These are phyloP conservation scores for Saitoella complicata DNA, from an alignment of 805 yeast species.

Conservation along the genomic window DNA sequence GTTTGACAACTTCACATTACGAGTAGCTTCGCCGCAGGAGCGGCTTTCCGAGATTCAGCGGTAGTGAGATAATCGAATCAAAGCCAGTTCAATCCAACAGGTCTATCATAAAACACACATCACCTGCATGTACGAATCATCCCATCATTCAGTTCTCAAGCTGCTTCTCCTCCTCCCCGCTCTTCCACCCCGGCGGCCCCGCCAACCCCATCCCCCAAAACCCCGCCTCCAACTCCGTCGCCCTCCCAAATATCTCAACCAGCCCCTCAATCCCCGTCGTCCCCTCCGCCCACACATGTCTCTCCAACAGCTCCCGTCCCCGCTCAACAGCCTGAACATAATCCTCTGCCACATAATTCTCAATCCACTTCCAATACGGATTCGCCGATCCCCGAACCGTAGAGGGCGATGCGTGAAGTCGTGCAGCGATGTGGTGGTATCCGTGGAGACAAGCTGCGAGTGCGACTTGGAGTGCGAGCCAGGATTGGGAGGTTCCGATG, in stretches of 20 bases:
- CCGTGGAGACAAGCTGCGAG: slow-evolving; percentile 66
- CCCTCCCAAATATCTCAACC: slow-evolving; percentile 42
- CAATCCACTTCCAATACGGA: slow-evolving; percentile 36
- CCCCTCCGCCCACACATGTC: slow-evolving; percentile 26
- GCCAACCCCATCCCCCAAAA: slow-evolving; percentile 40
- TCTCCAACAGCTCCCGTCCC: slow-evolving; percentile 36
- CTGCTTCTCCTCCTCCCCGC: too few species aligned
- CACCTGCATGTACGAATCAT: too few species aligned
- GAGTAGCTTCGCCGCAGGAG: too few species aligned
- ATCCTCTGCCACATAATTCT: slow-evolving; percentile 44
- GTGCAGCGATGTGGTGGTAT: slow-evolving; percentile 39
- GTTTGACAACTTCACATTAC: too few species aligned
- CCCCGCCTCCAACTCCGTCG: slow-evolving; percentile 41
- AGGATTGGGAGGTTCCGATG: slow-evolving; percentile 38
- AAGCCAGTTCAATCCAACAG: too few species aligned
- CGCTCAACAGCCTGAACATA: slow-evolving; percentile 34
- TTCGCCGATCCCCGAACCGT: slow-evolving; percentile 9
- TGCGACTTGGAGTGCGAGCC: slow-evolving; percentile 50
- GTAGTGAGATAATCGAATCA: too few species aligned
- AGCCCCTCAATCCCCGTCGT: slow-evolving; percentile 33
- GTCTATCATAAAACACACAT: too few species aligned
- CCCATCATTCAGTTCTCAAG: too few species aligned
- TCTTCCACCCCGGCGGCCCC: too few species aligned
- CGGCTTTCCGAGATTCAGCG: too few species aligned
- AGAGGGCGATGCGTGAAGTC: slow-evolving; percentile 19